Evolutionary conservation across 2,329 filamentous ascomycete genomes (phyloP), one percentile per base, ranked within the genome.

Genomic region (Colletotrichum gloeosporioides): DNA sequence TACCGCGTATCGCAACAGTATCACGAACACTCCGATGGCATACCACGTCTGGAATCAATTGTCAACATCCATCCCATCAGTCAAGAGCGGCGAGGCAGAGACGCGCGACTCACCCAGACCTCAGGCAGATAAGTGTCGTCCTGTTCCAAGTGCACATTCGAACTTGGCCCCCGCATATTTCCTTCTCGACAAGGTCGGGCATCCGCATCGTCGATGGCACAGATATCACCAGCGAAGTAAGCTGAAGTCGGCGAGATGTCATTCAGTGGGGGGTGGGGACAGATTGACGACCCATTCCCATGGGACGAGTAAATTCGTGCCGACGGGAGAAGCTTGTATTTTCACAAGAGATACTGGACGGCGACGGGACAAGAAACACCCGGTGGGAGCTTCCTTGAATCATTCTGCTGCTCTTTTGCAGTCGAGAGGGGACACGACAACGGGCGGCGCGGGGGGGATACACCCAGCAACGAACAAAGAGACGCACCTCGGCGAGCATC

Each of bases 71-170:
- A 32, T 25, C 13, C 27, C 2, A 22, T 8, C 15, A 4, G 53
- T 75, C 32, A 71, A 69, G n/a, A 27, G 9, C 16, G 15, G 2
- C 4, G n/a, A 22, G 25, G 18, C 22, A 9, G 6, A 10, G 16
- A 7, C 3, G 32, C n/a, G 12, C 27, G 18, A 74, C 75, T 31
- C 49, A 79, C 79, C 72, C 78, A 75, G 57, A 78, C 75, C 66
- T 79, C 79, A 9, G 78, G 73, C 6, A 79, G 22, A 32, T 80
- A 79, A 9, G 65, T 69, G 53, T 72, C 66, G 57, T 78, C 73
- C n/a, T 44, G 10, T 53, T 77, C 73, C 53, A 77, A 49, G n/a
- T 77, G 49, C 53, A 77, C 73, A 32, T 73, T 62, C 22, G 66
- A 22, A 55, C 76, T 77, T 34, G 76, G 70, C 22, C 59, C 63